These are phyloP conservation scores for Capsella rubella DNA, from an alignment of 441 rosid species.

Conservation along the genomic window DNA sequence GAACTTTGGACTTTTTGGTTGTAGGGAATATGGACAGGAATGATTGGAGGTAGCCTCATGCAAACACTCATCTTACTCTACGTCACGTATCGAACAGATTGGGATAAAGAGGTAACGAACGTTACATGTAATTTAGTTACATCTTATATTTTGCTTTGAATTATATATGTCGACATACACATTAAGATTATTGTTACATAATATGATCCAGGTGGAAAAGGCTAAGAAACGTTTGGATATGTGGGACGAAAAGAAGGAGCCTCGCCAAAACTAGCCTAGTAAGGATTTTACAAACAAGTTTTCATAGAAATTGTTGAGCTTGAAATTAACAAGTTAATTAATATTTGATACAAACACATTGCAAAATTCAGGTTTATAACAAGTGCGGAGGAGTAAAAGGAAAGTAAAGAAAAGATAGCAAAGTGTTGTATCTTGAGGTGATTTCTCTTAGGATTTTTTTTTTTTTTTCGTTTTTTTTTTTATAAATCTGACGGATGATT, in stretches of 20 bases:
- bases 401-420: not conserved
- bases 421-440: not conserved
- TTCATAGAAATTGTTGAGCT: not conserved
- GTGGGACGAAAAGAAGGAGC: constrained; percentile 49
- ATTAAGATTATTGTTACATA: not conserved
- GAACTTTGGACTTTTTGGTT: constrained; percentile 26
- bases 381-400: not conserved
- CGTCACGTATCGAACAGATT: constrained; percentile 58
- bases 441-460: not conserved
- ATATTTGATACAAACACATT: not conserved
- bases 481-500: not conserved
- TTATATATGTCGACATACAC: not conserved
- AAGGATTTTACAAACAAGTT: not conserved
- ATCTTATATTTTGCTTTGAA: not conserved
- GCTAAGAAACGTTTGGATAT: constrained; percentile 51
- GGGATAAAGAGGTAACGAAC: constrained; percentile 68
- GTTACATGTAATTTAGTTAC: not conserved
- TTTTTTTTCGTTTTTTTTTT: too few relatives aligned
- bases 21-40: constrained; percentile 82
- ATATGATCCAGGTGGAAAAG: constrained; percentile 48
- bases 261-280: constrained; percentile 14
- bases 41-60: constrained; percentile 65
- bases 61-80: constrained; percentile 67
- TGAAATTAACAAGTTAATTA: not conserved
- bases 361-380: not conserved